phyloP scores from a whole-genome alignment of 306 rosid genomes.

The Casuarina glauca region DNA sequence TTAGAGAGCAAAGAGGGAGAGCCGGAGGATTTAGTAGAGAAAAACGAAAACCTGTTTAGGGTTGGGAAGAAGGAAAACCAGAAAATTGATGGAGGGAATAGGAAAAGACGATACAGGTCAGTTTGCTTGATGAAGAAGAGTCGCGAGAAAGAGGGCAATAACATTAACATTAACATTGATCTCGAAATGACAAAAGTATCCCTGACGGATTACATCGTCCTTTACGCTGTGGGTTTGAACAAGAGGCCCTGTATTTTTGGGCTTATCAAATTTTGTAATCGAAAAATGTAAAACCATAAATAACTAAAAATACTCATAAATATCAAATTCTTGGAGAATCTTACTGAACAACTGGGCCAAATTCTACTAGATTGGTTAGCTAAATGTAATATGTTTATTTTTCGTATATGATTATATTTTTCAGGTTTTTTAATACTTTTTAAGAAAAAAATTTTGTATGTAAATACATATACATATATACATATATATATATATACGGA shows the following conservation, averaged over 20 bases:
- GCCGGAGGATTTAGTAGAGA: not conserved
- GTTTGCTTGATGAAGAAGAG: conserved; percentile 23
- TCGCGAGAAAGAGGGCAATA: conserved; percentile 11
- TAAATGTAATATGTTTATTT: no score
- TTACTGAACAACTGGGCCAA: no score
- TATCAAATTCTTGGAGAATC: no score
- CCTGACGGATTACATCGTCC: not conserved
- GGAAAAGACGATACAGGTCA: conserved; percentile 14
- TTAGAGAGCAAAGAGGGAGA: not conserved
- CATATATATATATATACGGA: no score
- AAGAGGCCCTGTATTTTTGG: not conserved
- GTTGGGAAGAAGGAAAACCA: not conserved
- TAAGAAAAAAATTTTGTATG: no score
- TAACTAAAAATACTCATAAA: no score
- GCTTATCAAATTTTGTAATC: no score
- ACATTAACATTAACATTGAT: not conserved
- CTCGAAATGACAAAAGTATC: conserved; percentile 24
- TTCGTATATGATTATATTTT: no score
- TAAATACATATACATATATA: no score
- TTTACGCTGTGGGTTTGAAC: not conserved
- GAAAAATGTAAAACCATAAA: no score
- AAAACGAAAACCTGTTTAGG: not conserved
- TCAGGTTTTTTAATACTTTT: no score
- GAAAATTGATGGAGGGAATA: conserved; percentile 4
- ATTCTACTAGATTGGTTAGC: no score